phyloP scores from a whole-genome alignment of 352 stramenopile genomes.

The Phytophthora foliorum region DNA sequence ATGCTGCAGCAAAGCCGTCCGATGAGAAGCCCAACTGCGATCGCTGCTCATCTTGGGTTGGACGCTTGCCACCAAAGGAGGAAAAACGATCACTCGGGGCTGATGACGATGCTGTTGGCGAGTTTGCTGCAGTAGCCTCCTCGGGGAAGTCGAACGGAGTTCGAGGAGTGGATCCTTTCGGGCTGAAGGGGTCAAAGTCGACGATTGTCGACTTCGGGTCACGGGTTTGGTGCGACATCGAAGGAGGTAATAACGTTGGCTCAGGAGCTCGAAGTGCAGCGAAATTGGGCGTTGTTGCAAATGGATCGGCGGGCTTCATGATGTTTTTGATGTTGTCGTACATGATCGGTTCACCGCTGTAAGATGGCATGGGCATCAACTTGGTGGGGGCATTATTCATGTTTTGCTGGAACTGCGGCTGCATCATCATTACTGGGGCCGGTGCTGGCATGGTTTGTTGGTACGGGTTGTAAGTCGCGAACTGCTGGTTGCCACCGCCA shows the following conservation, averaged over 20 bases:
- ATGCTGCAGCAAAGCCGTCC: constrained; percentile 50
- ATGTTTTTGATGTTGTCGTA: constrained; percentile 78
- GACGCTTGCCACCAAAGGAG: constrained; percentile 50
- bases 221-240: constrained; percentile 36
- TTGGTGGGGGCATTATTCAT: constrained; percentile 19
- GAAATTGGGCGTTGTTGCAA: constrained; percentile 45
- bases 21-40: constrained; percentile 67
- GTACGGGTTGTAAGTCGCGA: constrained; percentile 41
- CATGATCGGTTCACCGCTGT: constrained; percentile 56
- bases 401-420: constrained; percentile 38
- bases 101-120: constrained; percentile 22
- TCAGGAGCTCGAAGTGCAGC: constrained; percentile 36
- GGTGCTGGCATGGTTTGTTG: constrained; percentile 29
- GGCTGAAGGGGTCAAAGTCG: constrained; percentile 83
- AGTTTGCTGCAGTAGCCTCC: constrained; percentile 4
- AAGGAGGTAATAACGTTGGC: constrained; percentile 32
- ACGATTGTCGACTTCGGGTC: constrained; percentile 60
- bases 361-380: constrained; percentile 46
- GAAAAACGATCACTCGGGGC: constrained; percentile 55
- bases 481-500: constrained; percentile 38
- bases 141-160: constrained; percentile 59
- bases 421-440: constrained; percentile 33
- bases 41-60: constrained; percentile 74
- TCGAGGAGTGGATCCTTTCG: constrained; percentile 58
- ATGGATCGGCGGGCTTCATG: constrained; percentile 59